These are phyloP conservation scores for Plectosphaerella cucumerina DNA, from an alignment of 2,329 filamentous ascomycete genomes.

Conservation along the genomic window DNA sequence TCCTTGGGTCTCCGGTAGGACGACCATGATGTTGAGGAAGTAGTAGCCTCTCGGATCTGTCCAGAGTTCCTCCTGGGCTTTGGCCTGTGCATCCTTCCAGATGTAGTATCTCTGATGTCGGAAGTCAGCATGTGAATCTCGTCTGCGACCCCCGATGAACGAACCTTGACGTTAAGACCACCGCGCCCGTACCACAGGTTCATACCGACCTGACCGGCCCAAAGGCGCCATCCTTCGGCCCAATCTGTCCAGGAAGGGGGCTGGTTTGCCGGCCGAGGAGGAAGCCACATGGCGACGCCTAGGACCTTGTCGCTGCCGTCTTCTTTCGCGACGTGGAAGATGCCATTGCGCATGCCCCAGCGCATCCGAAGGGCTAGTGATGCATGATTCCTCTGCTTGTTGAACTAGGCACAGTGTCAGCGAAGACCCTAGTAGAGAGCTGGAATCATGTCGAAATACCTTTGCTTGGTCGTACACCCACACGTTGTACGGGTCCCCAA, in stretches of 20 bases:
- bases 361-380: constrained; percentile 62
- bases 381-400: constrained; percentile 53
- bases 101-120: constrained; percentile 59
- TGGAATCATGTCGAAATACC: constrained; percentile 19
- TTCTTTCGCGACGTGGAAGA: constrained; percentile 68
- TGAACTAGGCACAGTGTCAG: constrained; percentile 41
- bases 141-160: constrained; percentile 2
- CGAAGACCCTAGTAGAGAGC: neutral
- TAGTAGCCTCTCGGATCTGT: constrained; percentile 65
- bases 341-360: constrained; percentile 66
- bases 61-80: constrained; percentile 61
- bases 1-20: constrained; percentile 60
- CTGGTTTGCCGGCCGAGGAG: constrained; percentile 43
- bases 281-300: constrained; percentile 70
- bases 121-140: neutral
- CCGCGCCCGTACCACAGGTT: constrained; percentile 66
- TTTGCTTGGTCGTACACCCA: constrained; percentile 61
- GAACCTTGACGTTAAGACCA: constrained; percentile 57
- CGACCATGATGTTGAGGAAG: constrained; percentile 72
- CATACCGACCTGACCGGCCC: constrained; percentile 60
- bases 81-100: constrained; percentile 64
- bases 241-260: constrained; percentile 58
- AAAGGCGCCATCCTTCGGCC: constrained; percentile 62
- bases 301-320: constrained; percentile 50
- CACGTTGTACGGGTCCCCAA: constrained; percentile 60